Percentiles rank a stretch among this genome's conserved stretches.
These are phyloP conservation scores for Chrysanthemum seticuspe DNA, from an alignment of 129 eudicot species.

Conservation along the genomic window DNA sequence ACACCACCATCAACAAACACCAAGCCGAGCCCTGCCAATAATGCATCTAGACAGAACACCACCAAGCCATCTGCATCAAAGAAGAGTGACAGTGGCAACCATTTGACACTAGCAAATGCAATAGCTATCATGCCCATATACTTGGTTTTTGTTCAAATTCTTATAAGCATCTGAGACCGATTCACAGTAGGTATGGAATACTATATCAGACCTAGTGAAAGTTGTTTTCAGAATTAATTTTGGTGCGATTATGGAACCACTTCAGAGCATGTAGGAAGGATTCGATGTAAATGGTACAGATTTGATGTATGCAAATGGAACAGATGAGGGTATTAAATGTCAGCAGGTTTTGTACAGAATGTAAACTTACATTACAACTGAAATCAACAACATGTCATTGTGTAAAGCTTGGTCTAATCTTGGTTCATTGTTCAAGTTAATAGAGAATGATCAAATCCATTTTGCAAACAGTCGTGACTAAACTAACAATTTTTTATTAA, in stretches of 20 bases:
- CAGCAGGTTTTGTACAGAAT: constrained; percentile 8
- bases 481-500: no score
- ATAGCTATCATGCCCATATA: background rate
- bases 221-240: constrained; percentile 1
- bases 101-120: constrained; percentile 7
- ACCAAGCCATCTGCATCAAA: constrained; percentile 21
- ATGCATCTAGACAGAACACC: background rate
- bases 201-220: background rate
- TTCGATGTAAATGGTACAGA: constrained; percentile 21
- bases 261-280: background rate
- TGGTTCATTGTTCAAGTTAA: no score
- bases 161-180: background rate
- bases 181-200: background rate
- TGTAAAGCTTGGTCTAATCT: no score
- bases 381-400: no score
- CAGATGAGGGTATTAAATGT: background rate
- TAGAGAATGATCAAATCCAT: no score
- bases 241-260: constrained; percentile 15
- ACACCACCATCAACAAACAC: constrained; percentile 18
- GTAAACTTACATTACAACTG: background rate
- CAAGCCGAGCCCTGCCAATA: constrained; percentile 4
- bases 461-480: no score
- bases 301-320: constrained; percentile 5
- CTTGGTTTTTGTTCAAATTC: constrained; percentile 14
- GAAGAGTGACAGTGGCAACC: background rate